A percentile compares a stretch with the other conserved stretches of the same genome.
These are phyloP conservation scores for Fragilariopsis cylindrus DNA, from an alignment of 108 stramenopile species.

Conservation along the genomic window DNA sequence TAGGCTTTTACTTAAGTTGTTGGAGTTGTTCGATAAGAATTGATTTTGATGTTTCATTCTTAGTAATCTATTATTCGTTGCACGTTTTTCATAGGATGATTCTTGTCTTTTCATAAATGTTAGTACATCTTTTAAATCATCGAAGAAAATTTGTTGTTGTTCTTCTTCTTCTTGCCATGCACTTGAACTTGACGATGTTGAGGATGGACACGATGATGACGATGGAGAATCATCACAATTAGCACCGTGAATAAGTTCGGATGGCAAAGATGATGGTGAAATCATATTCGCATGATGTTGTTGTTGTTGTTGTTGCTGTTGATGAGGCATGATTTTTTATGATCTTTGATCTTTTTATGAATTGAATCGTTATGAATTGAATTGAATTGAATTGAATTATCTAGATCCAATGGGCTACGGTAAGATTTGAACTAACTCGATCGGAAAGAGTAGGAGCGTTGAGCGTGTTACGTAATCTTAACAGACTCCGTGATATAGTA, in stretches of 20 bases:
- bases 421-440: no score
- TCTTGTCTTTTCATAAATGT: neutral
- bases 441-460: no score
- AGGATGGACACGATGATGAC: neutral
- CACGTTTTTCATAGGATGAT: neutral
- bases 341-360: neutral
- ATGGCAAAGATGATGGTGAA: slow-evolving; percentile 8
- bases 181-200: neutral
- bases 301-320: neutral
- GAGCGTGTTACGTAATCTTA: no score
- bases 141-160: neutral
- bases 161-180: neutral
- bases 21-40: neutral
- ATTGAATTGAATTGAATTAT: no score
- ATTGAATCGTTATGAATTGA: neutral
- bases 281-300: neutral
- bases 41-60: neutral
- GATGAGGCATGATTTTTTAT: neutral
- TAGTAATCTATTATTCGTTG: no score
- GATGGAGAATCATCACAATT: neutral
- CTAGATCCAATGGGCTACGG: no score
- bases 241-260: neutral
- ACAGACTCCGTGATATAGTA: no score
- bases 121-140: slow-evolving; percentile 9
- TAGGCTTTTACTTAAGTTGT: neutral